Conservation (phyloP, 2,329 filamentous ascomycete species). For the Nothophaeocryptopus gaeumannii region DNA sequence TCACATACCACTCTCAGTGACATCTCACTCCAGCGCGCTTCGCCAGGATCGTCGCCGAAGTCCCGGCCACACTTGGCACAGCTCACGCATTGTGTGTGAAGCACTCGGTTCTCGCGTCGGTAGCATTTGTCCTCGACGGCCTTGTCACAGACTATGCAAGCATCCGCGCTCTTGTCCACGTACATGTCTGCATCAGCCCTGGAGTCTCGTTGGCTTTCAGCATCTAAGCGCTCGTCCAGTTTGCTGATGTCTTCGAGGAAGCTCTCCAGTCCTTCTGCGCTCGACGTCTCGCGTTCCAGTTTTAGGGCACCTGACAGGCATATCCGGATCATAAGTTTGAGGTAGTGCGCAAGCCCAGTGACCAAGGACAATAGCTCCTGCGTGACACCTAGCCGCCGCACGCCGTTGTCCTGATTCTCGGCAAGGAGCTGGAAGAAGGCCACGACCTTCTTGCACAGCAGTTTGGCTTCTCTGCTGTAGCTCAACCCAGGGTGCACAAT, state of each 20-base stretch:
- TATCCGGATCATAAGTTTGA: conserved; percentile 95
- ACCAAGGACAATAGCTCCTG: conserved; percentile 97
- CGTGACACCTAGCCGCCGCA: conserved; percentile 88
- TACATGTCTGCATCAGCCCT: conserved; percentile 42
- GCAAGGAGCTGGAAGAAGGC: conserved; percentile 94
- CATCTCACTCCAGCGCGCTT: conserved; percentile 67
- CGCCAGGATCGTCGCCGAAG: conserved; percentile 64
- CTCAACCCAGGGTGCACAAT: conserved; percentile 63
- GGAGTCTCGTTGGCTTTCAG: conserved; percentile 58
- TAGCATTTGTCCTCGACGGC: conserved; percentile 95
- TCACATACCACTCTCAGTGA: conserved; percentile 69
- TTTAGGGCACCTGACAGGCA: conserved; percentile 91
- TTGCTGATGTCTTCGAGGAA: conserved; percentile 83
- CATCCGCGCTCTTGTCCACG: conserved; percentile 59
- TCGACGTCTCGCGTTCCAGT: conserved; percentile 78
- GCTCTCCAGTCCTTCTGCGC: conserved; percentile 69
- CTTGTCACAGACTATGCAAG: conserved; percentile 75
- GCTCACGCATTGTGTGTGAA: conserved; percentile 76
- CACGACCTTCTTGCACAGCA: conserved; percentile 99
- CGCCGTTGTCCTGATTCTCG: conserved; percentile 88
- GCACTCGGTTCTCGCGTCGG: conserved; percentile 69
- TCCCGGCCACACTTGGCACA: conserved; percentile 71
- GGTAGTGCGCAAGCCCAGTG: conserved; percentile 91
- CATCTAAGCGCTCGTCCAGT: conserved; percentile 72
- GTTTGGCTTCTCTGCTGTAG: conserved; percentile 92